Evolutionary conservation across 768 basidiomycete species (phyloP).

Genomic region (Wakefieldia striispora): DNA sequence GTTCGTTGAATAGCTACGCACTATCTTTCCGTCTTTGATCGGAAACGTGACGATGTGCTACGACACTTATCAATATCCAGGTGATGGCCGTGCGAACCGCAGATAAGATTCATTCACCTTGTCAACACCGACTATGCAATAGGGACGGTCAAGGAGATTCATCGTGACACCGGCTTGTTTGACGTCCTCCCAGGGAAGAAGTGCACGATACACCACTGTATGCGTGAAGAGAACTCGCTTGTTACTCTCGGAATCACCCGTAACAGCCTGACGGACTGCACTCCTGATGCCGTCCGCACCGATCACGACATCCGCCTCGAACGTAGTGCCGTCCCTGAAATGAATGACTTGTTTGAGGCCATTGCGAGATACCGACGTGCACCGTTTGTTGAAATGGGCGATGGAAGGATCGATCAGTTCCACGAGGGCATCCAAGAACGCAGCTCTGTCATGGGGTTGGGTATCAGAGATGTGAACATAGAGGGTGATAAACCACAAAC

Average conservation of each 20-base stretch:
- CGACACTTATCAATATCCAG: not conserved
- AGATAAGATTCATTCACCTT: conserved; percentile 38
- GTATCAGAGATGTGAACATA: not conserved
- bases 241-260: conserved; percentile 19
- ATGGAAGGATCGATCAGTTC: conserved; percentile 40
- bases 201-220: conserved; percentile 47
- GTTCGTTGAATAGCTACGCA: conserved; percentile 21
- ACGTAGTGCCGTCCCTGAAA: conserved; percentile 48
- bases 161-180: conserved; percentile 42
- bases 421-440: conserved; percentile 49
- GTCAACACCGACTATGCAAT: conserved; percentile 43
- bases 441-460: conserved; percentile 38
- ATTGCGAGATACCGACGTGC: conserved; percentile 33
- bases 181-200: conserved; percentile 43
- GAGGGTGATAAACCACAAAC: conserved; percentile 20
- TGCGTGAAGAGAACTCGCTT: conserved; percentile 40
- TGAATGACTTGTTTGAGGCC: conserved; percentile 33
- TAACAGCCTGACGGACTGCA: conserved; percentile 38
- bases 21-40: conserved; percentile 41
- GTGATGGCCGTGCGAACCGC: too few species aligned
- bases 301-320: conserved; percentile 48
- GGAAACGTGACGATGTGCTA: conserved; percentile 57
- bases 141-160: conserved; percentile 34
- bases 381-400: conserved; percentile 52
- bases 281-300: conserved; percentile 40